Conservation (phyloP, 2,329 filamentous ascomycete species). For the Grosmannia huntii region DNA sequence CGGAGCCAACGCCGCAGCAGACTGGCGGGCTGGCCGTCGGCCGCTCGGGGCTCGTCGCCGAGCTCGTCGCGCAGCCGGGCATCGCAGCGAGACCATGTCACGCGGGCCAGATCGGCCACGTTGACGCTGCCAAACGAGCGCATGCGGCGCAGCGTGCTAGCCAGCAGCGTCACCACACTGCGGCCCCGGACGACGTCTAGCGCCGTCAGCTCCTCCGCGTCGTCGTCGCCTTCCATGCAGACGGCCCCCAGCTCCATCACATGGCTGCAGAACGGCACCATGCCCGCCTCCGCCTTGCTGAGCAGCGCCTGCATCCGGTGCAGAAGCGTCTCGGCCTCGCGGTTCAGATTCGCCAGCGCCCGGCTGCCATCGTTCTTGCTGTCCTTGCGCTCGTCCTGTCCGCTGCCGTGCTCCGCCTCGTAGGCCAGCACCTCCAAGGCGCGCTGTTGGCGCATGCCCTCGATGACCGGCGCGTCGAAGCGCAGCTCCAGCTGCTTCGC, state of each 20-base stretch:
- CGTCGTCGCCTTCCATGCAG: neutral
- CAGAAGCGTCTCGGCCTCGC: neutral
- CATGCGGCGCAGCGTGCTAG: neutral
- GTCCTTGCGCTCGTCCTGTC: neutral
- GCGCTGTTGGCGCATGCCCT: conserved; percentile 1
- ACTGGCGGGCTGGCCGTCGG: neutral
- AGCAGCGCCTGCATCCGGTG: neutral
- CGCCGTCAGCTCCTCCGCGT: neutral
- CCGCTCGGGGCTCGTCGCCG: neutral
- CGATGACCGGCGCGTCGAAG: neutral
- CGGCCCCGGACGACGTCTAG: conserved; percentile 1
- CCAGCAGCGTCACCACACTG: neutral
- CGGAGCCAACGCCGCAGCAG: neutral
- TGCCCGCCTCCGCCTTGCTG: neutral
- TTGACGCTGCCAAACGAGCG: neutral
- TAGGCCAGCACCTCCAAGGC: neutral
- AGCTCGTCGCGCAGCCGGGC: neutral
- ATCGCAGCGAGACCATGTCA: neutral
- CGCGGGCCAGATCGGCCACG: neutral
- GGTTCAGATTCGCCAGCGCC: neutral
- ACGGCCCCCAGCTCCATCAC: neutral
- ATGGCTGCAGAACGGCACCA: neutral
- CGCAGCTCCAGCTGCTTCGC: conserved; percentile 2
- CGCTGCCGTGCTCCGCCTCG: neutral
- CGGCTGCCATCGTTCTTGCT: no score